Percentiles rank a stretch among this genome's conserved stretches.
Evolutionary conservation across 2,329 filamentous ascomycete genomes (phyloP).

Genomic region (Lasiodiplodia hormozganensis): DNA sequence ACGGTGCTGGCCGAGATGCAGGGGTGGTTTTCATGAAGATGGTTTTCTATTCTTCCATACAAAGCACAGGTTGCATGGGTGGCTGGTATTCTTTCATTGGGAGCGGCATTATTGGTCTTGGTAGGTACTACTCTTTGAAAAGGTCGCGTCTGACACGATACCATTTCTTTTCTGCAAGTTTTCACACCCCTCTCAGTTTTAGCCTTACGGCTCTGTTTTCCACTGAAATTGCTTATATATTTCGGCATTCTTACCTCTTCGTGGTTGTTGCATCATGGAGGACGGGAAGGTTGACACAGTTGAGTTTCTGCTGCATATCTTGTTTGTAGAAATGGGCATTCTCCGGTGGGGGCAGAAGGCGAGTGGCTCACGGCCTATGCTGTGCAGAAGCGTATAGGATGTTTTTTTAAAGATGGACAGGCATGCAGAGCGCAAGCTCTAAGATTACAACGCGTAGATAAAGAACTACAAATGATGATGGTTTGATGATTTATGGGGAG

Average conservation of each 20-base stretch:
- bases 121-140: constrained; percentile 12
- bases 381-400: not conserved
- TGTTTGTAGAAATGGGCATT: not conserved
- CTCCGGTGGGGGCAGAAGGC: not conserved
- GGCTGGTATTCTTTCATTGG: constrained; percentile 2
- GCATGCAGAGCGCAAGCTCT: not conserved
- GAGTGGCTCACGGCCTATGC: not conserved
- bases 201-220: not conserved
- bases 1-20: not conserved
- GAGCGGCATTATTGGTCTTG: constrained; percentile 9
- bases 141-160: not conserved
- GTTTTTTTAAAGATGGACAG: not conserved
- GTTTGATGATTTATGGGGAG: not conserved
- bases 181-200: no score
- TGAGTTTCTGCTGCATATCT: not conserved
- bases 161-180: constrained; percentile 4
- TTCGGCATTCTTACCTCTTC: not conserved
- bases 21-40: not conserved
- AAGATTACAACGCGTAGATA: not conserved
- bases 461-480: not conserved
- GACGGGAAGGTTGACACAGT: not conserved
- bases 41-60: not conserved
- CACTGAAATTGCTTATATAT: not conserved
- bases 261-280: not conserved
- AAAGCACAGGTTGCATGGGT: constrained; percentile 6